phyloP scores from a whole-genome alignment of 306 rosid species.

The Myrica gale region DNA sequence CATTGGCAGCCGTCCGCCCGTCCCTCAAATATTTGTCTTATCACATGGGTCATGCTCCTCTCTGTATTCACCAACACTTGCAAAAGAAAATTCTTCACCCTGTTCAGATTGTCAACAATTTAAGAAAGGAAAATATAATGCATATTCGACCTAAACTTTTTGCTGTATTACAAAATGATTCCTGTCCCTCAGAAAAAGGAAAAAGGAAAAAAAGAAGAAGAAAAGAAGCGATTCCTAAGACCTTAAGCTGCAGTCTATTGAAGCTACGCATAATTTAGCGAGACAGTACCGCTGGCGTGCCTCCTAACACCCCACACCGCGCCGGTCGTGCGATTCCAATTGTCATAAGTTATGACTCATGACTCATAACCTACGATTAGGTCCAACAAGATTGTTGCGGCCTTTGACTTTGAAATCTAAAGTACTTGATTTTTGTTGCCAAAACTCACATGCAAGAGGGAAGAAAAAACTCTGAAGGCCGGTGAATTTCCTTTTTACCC shows the following conservation, averaged over 20 bases:
- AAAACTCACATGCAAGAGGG: no score
- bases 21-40: not conserved
- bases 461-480: no score
- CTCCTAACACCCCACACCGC: constrained; percentile 9
- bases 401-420: not conserved
- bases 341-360: no score
- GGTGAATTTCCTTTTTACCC: no score
- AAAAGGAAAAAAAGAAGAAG: no score
- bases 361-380: not conserved
- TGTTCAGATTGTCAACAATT: no score
- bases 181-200: not conserved
- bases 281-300: constrained; percentile 16
- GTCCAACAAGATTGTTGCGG: not conserved
- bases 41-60: not conserved
- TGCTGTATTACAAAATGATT: not conserved
- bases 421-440: not conserved
- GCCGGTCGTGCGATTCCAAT: not conserved
- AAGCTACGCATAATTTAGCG: not conserved
- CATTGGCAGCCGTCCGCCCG: not conserved
- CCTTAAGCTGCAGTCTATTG: not conserved
- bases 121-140: not conserved
- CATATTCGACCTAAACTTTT: not conserved
- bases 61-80: not conserved
- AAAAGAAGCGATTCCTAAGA: no score
- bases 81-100: no score